phyloP scores from a whole-genome alignment of 371 early-diverging fungal species.

The Apophysomyces trapeziformis region DNA sequence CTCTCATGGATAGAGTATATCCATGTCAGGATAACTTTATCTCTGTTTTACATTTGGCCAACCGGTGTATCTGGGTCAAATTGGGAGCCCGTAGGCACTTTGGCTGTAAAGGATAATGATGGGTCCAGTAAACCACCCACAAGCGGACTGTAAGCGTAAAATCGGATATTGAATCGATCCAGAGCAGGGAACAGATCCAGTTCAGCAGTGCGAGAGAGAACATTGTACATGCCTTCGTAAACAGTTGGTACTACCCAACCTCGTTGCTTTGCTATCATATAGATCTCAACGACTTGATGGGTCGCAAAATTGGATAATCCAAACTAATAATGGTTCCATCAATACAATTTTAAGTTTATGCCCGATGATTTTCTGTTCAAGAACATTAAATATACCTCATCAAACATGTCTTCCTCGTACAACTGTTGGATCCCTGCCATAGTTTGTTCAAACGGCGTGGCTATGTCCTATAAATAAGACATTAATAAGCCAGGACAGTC shows the following conservation, averaged over 20 bases:
- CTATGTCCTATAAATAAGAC: conserved; percentile 23
- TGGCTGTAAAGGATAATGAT: conserved; percentile 34
- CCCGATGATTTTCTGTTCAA: too few species aligned
- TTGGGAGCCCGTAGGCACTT: conserved; percentile 52
- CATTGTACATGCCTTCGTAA: conserved; percentile 67
- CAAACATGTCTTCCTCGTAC: conserved; percentile 48
- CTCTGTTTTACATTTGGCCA: conserved; percentile 42
- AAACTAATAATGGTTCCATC: conserved; percentile 26
- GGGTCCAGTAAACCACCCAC: conserved; percentile 61
- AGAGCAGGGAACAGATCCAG: conserved; percentile 65
- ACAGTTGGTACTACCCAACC: conserved; percentile 53
- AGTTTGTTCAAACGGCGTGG: conserved; percentile 51
- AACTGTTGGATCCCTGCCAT: conserved; percentile 47
- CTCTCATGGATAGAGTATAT: background rate
- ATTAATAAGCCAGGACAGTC: too few species aligned
- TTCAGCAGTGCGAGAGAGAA: conserved; percentile 66
- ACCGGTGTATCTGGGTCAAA: conserved; percentile 54
- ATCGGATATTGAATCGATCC: conserved; percentile 52
- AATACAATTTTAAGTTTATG: background rate
- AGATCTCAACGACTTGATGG: conserved; percentile 54
- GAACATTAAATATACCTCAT: conserved; percentile 20
- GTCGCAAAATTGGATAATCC: conserved; percentile 58
- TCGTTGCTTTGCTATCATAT: conserved; percentile 40
- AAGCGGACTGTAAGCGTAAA: conserved; percentile 67
- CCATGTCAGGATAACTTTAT: too few species aligned